phyloP scores from a whole-genome alignment of 2,329 filamentous ascomycete genomes.

The Graphilbum sp. region DNA sequence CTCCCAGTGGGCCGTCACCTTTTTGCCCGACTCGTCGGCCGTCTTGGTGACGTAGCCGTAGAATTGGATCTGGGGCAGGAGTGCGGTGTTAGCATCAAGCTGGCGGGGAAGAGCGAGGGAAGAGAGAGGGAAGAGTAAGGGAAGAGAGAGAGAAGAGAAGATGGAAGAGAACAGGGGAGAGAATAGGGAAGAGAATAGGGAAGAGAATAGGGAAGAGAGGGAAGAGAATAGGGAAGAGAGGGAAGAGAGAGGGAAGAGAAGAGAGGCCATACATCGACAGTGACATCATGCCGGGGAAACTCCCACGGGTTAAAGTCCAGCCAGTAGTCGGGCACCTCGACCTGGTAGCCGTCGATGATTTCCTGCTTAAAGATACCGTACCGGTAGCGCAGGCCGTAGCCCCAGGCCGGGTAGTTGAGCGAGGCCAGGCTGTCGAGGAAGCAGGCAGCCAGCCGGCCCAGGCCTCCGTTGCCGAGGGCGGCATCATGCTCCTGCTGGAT shows the following conservation, averaged over 20 bases:
- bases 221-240: no score
- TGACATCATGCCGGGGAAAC: slow-evolving; percentile 87
- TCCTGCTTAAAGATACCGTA: slow-evolving; percentile 99
- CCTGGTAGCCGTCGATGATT: slow-evolving; percentile 94
- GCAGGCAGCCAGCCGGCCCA: slow-evolving; percentile 87
- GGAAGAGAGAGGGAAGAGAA: no score
- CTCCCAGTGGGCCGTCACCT: slow-evolving; percentile 64
- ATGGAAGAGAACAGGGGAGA: no score
- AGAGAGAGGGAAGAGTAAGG: no score
- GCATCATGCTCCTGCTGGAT: slow-evolving; percentile 92
- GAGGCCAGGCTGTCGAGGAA: slow-evolving; percentile 94
- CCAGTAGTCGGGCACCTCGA: slow-evolving; percentile 98
- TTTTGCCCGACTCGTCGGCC: slow-evolving; percentile 63
- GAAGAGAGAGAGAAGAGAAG: no score
- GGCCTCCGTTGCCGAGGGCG: slow-evolving; percentile 85
- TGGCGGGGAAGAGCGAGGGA: not conserved
- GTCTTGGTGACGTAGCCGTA: slow-evolving; percentile 69
- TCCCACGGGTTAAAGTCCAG: slow-evolving; percentile 99
- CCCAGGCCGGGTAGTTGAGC: slow-evolving; percentile 92
- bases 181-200: no score
- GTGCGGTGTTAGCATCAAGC: not conserved
- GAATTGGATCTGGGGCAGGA: slow-evolving; percentile 71
- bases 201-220: no score
- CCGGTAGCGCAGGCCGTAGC: slow-evolving; percentile 86
- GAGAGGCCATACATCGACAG: slow-evolving; percentile 50